Evolutionary conservation across 805 yeast genomes (phyloP).

Genomic region (Candida wancherniae): DNA sequence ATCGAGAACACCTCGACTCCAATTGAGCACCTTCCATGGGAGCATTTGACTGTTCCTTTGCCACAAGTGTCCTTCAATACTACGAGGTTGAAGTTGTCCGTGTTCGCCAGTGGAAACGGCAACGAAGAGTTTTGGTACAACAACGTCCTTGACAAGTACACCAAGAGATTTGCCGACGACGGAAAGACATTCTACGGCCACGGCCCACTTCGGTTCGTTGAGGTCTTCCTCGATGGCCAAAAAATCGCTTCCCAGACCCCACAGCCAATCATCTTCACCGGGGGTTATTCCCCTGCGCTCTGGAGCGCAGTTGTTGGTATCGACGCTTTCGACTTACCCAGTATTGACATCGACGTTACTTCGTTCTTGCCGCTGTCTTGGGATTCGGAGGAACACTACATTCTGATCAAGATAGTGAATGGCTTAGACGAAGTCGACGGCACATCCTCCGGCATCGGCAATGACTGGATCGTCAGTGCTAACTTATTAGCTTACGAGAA

Average conservation of each 20-base stretch:
- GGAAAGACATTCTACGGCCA: slow-evolving; percentile 44
- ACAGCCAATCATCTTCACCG: slow-evolving; percentile 71
- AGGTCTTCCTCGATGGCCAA: slow-evolving; percentile 54
- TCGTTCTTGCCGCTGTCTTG: slow-evolving; percentile 67
- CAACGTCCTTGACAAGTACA: slow-evolving; percentile 48
- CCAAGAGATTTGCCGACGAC: slow-evolving; percentile 30
- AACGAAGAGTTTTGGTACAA: slow-evolving; percentile 84
- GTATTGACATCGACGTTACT: slow-evolving; percentile 67
- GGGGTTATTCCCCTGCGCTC: slow-evolving; percentile 73
- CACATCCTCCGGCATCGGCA: slow-evolving; percentile 28
- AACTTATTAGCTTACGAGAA: slow-evolving; percentile 53
- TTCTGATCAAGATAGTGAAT: slow-evolving; percentile 16
- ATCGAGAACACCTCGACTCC: slow-evolving; percentile 28
- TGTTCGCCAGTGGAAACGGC: slow-evolving; percentile 70
- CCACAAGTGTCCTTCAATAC: slow-evolving; percentile 51
- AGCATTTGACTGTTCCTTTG: slow-evolving; percentile 32
- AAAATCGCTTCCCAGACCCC: slow-evolving; percentile 63
- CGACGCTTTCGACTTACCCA: slow-evolving; percentile 67
- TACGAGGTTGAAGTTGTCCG: slow-evolving; percentile 51
- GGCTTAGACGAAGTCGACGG: slow-evolving; percentile 16
- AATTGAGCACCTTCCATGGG: slow-evolving; percentile 41
- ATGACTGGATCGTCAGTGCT: slow-evolving; percentile 60
- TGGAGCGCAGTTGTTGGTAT: slow-evolving; percentile 80
- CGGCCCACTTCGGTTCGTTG: slow-evolving; percentile 68
- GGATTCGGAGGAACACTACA: slow-evolving; percentile 32